Evolutionary conservation across 331 rosid species (phyloP).

Genomic region (Acacia pycnantha): DNA sequence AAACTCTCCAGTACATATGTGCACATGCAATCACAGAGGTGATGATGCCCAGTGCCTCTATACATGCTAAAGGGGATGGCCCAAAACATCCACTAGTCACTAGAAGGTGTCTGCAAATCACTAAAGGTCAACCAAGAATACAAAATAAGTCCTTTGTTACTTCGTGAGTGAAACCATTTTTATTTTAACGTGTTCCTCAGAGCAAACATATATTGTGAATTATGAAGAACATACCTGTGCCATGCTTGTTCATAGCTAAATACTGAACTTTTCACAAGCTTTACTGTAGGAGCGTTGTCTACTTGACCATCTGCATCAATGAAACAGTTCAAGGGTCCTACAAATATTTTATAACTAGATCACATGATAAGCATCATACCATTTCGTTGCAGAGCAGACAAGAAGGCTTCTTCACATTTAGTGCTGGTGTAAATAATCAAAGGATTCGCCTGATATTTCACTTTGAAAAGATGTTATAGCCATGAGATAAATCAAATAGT

Average conservation of each 20-base stretch:
- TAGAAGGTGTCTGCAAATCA: constrained; percentile 15
- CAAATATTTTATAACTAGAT: constrained; percentile 24
- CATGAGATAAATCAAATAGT: constrained; percentile 20
- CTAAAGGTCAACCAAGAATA: not conserved
- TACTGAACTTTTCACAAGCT: constrained; percentile 88
- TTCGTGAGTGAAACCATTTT: not conserved
- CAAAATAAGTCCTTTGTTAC: not conserved
- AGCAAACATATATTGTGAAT: constrained; percentile 19
- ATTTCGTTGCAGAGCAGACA: constrained; percentile 83
- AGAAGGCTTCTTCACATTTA: constrained; percentile 82
- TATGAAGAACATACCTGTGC: constrained; percentile 65
- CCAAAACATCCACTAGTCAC: constrained; percentile 1
- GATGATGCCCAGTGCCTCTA: not conserved
- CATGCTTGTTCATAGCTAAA: constrained; percentile 98
- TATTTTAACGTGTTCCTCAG: constrained; percentile 6
- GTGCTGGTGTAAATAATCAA: constrained; percentile 83
- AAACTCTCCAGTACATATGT: not conserved
- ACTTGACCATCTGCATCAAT: constrained; percentile 62
- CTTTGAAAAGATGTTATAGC: constrained; percentile 46
- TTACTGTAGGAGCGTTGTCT: constrained; percentile 64
- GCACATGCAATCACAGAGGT: not conserved
- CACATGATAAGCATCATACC: constrained; percentile 51
- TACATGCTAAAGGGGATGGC: not conserved
- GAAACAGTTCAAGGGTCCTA: constrained; percentile 37
- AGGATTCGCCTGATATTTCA: constrained; percentile 93